Conservation (phyloP, 1,139 yeast species). For the Kodamaea sp. region DNA sequence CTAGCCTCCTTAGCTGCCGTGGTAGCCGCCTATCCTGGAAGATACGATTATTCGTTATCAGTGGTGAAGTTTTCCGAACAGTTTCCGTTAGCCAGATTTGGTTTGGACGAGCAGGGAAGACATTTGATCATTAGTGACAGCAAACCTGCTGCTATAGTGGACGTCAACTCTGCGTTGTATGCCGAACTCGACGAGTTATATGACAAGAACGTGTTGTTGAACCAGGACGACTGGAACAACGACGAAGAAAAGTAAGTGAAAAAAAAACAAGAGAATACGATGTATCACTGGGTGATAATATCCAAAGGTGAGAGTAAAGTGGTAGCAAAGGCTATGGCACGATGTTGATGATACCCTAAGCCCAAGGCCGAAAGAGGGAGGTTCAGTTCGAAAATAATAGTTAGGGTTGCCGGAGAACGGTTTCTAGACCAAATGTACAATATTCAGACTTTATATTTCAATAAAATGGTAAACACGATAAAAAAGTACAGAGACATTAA, state of each 20-base stretch:
- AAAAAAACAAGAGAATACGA: constrained; percentile 1
- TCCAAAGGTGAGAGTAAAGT: too few species aligned
- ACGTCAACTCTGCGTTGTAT: constrained; percentile 5
- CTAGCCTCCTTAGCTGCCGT: neutral
- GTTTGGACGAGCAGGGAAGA: constrained; percentile 9
- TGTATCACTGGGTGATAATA: too few species aligned
- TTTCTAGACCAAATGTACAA: too few species aligned
- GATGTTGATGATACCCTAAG: too few species aligned
- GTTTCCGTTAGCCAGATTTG: constrained; percentile 8
- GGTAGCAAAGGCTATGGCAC: too few species aligned
- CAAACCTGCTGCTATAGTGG: constrained; percentile 5
- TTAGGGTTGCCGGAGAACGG: too few species aligned
- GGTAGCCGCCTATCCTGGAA: neutral
- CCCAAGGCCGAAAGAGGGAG: too few species aligned
- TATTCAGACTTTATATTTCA: too few species aligned
- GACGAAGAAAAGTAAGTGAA: neutral
- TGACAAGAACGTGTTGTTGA: constrained; percentile 7
- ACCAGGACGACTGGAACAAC: neutral
- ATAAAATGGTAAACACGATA: too few species aligned
- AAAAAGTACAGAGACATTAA: too few species aligned
- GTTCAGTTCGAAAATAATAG: too few species aligned
- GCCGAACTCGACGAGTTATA: constrained; percentile 9
- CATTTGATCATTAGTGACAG: constrained; percentile 5
- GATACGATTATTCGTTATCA: constrained; percentile 6
- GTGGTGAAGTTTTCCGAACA: constrained; percentile 4